Evolutionary conservation across 257 asterid species (phyloP).

Genomic region (Nicotiana benthamiana): DNA sequence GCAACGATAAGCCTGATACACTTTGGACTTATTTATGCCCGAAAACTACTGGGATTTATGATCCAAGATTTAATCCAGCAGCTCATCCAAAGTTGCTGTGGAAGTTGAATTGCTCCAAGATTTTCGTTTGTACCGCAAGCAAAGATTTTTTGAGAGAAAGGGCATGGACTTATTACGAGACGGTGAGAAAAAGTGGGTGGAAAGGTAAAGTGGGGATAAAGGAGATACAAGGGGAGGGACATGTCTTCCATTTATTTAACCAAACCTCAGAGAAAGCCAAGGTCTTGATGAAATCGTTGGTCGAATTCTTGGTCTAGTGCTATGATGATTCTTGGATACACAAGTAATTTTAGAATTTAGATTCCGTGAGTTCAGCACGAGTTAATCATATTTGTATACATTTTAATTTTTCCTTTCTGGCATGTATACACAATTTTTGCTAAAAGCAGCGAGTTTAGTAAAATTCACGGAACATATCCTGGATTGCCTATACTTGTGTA

Average conservation of each 20-base stretch:
- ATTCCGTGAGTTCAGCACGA: background rate
- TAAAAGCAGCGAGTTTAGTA: background rate
- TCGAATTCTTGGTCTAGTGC: slow-evolving; percentile 13
- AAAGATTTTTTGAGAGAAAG: slow-evolving; percentile 45
- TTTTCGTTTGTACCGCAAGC: slow-evolving; percentile 47
- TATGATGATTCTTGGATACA: background rate
- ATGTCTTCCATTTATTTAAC: slow-evolving; percentile 46
- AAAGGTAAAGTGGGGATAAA: slow-evolving; percentile 43
- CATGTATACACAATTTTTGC: background rate
- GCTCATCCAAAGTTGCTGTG: slow-evolving; percentile 36
- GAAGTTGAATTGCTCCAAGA: slow-evolving; percentile 42
- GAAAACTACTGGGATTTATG: slow-evolving; percentile 22
- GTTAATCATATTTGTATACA: background rate
- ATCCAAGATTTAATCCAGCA: slow-evolving; percentile 60
- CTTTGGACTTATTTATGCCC: slow-evolving; percentile 33
- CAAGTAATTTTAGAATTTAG: background rate
- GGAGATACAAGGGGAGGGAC: slow-evolving; percentile 56
- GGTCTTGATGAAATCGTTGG: slow-evolving; percentile 28
- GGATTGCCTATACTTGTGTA: background rate
- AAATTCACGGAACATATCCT: background rate
- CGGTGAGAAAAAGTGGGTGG: slow-evolving; percentile 65
- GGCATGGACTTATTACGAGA: slow-evolving; percentile 39
- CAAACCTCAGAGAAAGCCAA: slow-evolving; percentile 34
- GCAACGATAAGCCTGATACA: slow-evolving; percentile 20
- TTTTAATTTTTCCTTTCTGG: background rate